Evolutionary conservation across 169 alveolate genomes (phyloP).

Genomic region (Cryptosporidium sp.): DNA sequence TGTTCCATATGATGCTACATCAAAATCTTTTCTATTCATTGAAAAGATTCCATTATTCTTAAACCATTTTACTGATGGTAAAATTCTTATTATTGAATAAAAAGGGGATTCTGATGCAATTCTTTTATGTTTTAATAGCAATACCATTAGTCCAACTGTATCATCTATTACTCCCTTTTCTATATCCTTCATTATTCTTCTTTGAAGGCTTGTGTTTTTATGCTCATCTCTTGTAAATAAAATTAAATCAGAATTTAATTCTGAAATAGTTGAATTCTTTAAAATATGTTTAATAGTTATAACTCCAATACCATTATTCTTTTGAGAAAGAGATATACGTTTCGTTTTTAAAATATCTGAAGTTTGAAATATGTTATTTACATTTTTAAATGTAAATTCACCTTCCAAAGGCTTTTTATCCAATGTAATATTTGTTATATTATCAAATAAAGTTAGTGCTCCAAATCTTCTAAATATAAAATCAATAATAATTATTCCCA

Average conservation of each 20-base stretch:
- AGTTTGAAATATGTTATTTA: conserved; percentile 19
- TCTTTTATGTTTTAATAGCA: conserved; percentile 44
- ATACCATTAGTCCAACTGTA: conserved; percentile 66
- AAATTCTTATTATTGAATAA: conserved; percentile 25
- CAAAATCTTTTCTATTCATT: conserved; percentile 68
- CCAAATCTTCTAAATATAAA: conserved; percentile 41
- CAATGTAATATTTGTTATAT: background rate
- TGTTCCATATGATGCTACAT: conserved; percentile 73
- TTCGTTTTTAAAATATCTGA: conserved; percentile 1
- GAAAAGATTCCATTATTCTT: conserved; percentile 61
- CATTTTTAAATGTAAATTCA: conserved; percentile 36
- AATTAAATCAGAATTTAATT: conserved; percentile 17
- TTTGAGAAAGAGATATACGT: conserved; percentile 33
- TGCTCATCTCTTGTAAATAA: conserved; percentile 48
- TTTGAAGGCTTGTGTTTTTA: conserved; percentile 16
- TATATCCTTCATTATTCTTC: conserved; percentile 50
- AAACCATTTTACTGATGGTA: conserved; percentile 66
- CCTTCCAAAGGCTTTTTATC: background rate
- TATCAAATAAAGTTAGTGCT: conserved; percentile 18
- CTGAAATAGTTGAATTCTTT: conserved; percentile 21
- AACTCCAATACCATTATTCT: conserved; percentile 41
- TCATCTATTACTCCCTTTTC: conserved; percentile 63
- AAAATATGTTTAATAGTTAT: background rate
- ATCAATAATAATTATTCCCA: conserved; percentile 31
- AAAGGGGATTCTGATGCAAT: conserved; percentile 42